Conservation (phyloP, 306 rosid species). For the Amphicarpaea edgeworthii region DNA sequence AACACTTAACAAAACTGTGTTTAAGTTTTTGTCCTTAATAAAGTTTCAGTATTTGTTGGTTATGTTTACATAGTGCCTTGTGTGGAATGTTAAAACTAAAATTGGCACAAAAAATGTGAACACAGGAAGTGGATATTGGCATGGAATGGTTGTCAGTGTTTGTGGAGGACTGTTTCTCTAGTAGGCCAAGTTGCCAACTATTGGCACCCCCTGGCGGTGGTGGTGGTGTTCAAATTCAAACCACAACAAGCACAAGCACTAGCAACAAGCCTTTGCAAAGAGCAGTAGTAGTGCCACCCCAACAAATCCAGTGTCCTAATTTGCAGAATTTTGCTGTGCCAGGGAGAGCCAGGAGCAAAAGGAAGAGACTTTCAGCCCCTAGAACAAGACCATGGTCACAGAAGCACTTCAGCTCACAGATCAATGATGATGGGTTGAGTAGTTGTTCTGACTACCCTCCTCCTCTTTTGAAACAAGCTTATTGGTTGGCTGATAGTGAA, state of each 20-base stretch:
- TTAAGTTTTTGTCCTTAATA: no score
- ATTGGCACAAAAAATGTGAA: slow-evolving; percentile 2
- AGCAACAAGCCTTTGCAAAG: slow-evolving; percentile 48
- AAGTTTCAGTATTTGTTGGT: slow-evolving; percentile 1
- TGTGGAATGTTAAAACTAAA: slow-evolving; percentile 35
- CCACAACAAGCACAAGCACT: slow-evolving; percentile 36
- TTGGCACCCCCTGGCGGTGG: slow-evolving; percentile 48
- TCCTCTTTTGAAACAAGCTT: slow-evolving; percentile 66
- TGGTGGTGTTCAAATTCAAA: no score
- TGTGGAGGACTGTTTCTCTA: slow-evolving; percentile 71
- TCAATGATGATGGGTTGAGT: slow-evolving; percentile 35
- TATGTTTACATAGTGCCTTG: background rate
- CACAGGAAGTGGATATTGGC: slow-evolving; percentile 68
- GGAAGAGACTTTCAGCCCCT: slow-evolving; percentile 54
- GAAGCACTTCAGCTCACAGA: slow-evolving; percentile 26
- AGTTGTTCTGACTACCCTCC: no score
- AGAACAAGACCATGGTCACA: slow-evolving; percentile 42
- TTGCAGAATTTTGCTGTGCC: slow-evolving; percentile 55
- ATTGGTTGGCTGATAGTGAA: slow-evolving; percentile 72
- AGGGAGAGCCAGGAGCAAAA: slow-evolving; percentile 70
- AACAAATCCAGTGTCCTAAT: slow-evolving; percentile 21
- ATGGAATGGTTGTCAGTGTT: slow-evolving; percentile 73
- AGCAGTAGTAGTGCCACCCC: no score
- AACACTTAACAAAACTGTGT: no score
- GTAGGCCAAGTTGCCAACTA: slow-evolving; percentile 58